Percentiles rank a stretch among this genome's conserved stretches.
Evolutionary conservation across 352 stramenopile species (phyloP).

Genomic region (Lagenidium sp.): DNA sequence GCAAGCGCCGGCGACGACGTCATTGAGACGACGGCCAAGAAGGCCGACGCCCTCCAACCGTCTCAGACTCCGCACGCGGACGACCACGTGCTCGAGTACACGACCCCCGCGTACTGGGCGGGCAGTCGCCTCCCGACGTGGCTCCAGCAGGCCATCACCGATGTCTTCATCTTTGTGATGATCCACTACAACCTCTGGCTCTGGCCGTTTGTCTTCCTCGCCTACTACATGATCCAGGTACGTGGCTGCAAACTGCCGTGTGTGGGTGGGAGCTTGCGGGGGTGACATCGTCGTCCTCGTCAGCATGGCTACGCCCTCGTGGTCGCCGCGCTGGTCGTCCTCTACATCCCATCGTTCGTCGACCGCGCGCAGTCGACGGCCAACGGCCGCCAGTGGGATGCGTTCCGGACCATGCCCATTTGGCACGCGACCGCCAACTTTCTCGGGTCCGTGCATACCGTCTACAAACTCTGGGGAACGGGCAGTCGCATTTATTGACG

Average conservation of each 20-base stretch:
- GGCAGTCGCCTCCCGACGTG: conserved; percentile 29
- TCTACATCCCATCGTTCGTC: conserved; percentile 62
- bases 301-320: conserved; percentile 44
- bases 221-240: conserved; percentile 57
- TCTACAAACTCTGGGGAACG: not conserved
- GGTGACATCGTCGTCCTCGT: not conserved
- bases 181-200: conserved; percentile 76
- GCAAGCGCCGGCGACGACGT: too few species aligned
- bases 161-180: conserved; percentile 47
- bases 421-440: conserved; percentile 44
- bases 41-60: too few species aligned
- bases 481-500: conserved; percentile 1
- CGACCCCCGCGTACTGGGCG: conserved; percentile 35
- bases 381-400: conserved; percentile 38
- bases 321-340: conserved; percentile 32
- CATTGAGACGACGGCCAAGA: too few species aligned
- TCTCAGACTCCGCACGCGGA: too few species aligned
- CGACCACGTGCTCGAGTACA: conserved; percentile 40
- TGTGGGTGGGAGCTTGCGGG: not conserved
- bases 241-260: not conserved
- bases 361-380: conserved; percentile 44
- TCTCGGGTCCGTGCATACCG: conserved; percentile 21
- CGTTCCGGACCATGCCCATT: conserved; percentile 29
- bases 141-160: conserved; percentile 25
- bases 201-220: conserved; percentile 32